phyloP scores from a whole-genome alignment of 305 asterid species.

The Fraxinus greggii region DNA sequence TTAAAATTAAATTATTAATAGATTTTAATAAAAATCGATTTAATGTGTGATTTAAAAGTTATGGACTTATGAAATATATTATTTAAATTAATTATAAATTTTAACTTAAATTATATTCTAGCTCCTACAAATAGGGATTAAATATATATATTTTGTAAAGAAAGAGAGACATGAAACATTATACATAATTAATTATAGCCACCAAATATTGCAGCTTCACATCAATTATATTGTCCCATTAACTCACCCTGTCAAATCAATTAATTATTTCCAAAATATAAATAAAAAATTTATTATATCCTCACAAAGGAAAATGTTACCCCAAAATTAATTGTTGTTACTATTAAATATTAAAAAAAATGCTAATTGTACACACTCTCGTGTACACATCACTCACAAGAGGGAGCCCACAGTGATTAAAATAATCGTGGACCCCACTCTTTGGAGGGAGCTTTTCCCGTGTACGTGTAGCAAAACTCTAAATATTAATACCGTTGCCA shows the following conservation, averaged over 20 bases:
- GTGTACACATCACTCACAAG: no score
- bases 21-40: no score
- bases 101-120: no score
- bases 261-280: conserved; percentile 6
- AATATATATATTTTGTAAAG: not conserved
- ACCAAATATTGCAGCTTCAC: conserved; percentile 38
- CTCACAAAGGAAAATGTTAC: not conserved
- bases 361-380: no score
- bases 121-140: not conserved
- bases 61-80: not conserved
- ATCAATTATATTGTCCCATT: conserved; percentile 16
- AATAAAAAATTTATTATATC: not conserved
- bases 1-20: no score
- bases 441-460: no score
- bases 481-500: not conserved
- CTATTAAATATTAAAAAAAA: not conserved
- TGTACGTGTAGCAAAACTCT: no score
- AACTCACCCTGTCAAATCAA: not conserved
- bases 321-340: not conserved
- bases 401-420: no score
- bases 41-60: not conserved
- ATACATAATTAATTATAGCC: conserved; percentile 30
- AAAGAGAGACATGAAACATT: not conserved
- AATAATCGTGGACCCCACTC: no score
- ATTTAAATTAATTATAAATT: no score